Evolutionary conservation across 2,329 filamentous ascomycete genomes (phyloP).

Genomic region (Elsinoe perseae): DNA sequence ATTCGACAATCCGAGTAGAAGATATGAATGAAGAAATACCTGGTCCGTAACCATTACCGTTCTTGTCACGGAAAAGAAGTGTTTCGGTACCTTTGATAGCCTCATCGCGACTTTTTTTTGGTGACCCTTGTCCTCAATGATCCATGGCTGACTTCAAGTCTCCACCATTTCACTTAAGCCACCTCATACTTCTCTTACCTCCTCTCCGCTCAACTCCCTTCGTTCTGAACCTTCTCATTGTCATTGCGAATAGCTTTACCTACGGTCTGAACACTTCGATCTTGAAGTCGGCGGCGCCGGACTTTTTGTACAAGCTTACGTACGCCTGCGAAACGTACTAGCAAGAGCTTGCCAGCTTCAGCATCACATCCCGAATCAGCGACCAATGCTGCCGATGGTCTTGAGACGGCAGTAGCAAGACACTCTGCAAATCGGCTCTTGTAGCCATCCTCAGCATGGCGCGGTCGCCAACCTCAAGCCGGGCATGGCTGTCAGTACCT

Average conservation of each 20-base stretch:
- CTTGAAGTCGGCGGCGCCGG: neutral
- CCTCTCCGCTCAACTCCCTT: neutral
- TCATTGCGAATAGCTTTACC: neutral
- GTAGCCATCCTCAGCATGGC: neutral
- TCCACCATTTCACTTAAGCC: neutral
- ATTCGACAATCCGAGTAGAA: neutral
- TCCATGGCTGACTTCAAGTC: neutral
- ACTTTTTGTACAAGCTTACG: neutral
- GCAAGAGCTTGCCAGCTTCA: neutral
- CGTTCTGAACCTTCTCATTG: neutral
- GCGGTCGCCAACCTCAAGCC: neutral
- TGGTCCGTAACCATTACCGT: neutral
- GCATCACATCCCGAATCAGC: neutral
- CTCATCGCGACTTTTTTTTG: constrained; percentile 1
- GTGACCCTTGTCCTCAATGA: constrained; percentile 5
- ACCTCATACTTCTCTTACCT: neutral
- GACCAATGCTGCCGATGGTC: neutral
- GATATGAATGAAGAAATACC: neutral
- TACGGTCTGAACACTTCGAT: neutral
- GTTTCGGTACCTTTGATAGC: neutral
- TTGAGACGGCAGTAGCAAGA: neutral
- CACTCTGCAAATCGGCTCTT: neutral
- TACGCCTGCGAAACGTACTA: neutral
- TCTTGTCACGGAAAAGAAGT: neutral
- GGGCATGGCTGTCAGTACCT: neutral